phyloP scores from a whole-genome alignment of 192 early-diverging fungal species.

The Coemansia nantahalensis region DNA sequence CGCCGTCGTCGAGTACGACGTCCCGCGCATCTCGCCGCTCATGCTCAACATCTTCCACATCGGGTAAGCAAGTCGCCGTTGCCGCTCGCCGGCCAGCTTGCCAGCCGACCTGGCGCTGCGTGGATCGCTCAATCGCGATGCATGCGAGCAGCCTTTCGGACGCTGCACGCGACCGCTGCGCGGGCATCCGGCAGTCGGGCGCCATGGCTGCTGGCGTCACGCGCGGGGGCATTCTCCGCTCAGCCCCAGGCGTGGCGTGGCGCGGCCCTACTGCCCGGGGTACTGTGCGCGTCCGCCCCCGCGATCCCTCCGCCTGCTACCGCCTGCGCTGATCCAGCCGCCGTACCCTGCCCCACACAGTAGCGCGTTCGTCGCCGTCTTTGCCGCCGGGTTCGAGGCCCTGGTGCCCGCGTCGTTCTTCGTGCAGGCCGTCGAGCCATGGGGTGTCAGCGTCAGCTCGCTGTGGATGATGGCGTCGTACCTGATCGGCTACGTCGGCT shows the following conservation, averaged over 20 bases:
- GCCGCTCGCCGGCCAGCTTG: neutral
- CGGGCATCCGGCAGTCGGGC: too few relatives aligned
- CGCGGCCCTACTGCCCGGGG: too few relatives aligned
- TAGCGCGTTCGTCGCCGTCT: slow-evolving; percentile 37
- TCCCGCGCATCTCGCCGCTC: slow-evolving; percentile 24
- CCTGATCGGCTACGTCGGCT: slow-evolving; percentile 41
- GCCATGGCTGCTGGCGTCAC: too few relatives aligned
- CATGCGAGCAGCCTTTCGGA: too few relatives aligned
- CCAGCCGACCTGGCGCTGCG: too few relatives aligned
- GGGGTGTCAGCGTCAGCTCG: slow-evolving; percentile 45
- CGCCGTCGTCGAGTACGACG: slow-evolving; percentile 24
- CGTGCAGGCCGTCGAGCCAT: slow-evolving; percentile 34
- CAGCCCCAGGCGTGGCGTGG: too few relatives aligned
- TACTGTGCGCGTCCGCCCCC: too few relatives aligned
- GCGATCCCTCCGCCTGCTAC: too few relatives aligned
- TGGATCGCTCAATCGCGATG: too few relatives aligned
- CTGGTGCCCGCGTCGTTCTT: slow-evolving; percentile 46
- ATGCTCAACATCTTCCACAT: slow-evolving; percentile 38
- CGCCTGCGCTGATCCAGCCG: too few relatives aligned
- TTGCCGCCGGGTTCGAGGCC: slow-evolving; percentile 20
- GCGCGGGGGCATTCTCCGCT: too few relatives aligned
- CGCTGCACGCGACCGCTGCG: too few relatives aligned
- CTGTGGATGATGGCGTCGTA: slow-evolving; percentile 50
- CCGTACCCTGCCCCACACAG: neutral
- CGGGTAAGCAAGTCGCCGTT: slow-evolving; percentile 22